These are phyloP conservation scores for Colletotrichum filicis DNA, from an alignment of 2,329 filamentous ascomycete genomes.

Conservation along the genomic window DNA sequence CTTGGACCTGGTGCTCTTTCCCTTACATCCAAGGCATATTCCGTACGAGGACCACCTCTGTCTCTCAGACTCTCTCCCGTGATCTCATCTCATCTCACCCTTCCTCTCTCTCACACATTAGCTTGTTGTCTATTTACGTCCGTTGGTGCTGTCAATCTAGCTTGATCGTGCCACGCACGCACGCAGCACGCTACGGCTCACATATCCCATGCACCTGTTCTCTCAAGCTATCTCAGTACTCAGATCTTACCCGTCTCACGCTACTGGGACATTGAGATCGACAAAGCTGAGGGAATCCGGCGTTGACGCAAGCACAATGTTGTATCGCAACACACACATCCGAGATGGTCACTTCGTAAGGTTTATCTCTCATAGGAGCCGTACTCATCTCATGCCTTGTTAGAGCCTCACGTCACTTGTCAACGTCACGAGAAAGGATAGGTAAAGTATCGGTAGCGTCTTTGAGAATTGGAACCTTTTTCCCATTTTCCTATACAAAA, in stretches of 20 bases:
- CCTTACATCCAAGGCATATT: background rate
- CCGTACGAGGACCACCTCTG: too few species aligned
- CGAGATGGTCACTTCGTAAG: too few species aligned
- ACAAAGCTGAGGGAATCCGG: background rate
- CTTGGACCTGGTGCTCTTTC: background rate
- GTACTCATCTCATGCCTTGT: too few species aligned
- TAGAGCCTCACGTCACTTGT: background rate
- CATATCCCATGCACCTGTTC: background rate
- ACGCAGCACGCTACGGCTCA: background rate
- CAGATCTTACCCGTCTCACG: background rate
- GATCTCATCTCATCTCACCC: too few species aligned
- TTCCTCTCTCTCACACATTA: background rate
- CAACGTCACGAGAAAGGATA: background rate
- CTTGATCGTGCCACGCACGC: background rate
- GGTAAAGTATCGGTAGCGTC: background rate
- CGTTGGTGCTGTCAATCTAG: background rate
- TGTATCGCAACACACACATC: background rate
- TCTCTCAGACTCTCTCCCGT: too few species aligned
- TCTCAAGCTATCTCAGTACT: background rate
- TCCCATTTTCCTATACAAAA: background rate
- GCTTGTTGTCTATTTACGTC: background rate
- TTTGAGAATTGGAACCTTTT: background rate
- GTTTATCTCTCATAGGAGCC: too few species aligned
- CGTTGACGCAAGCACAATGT: background rate
- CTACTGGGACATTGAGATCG: background rate